Percentiles rank a stretch among this genome's conserved stretches.
These are phyloP conservation scores for Trichoderma afroharzianum DNA, from an alignment of 2,329 filamentous ascomycete species.

Conservation along the genomic window DNA sequence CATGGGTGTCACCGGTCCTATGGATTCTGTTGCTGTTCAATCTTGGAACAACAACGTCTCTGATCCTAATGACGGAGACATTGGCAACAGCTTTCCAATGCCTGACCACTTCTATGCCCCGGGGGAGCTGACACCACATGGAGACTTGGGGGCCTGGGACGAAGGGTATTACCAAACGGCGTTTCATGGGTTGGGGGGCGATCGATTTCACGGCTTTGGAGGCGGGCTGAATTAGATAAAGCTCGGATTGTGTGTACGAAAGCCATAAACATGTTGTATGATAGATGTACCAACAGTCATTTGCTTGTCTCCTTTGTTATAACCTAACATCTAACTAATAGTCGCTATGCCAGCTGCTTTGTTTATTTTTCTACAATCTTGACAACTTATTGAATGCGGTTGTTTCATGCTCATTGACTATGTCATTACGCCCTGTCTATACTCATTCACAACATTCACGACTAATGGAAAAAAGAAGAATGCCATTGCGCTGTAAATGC, in stretches of 20 bases:
- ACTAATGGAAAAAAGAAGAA: background rate
- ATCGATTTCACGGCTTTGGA: slow-evolving; percentile 24
- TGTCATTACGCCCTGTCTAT: background rate
- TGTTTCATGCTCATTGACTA: background rate
- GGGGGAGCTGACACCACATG: slow-evolving; percentile 25
- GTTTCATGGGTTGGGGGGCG: slow-evolving; percentile 21
- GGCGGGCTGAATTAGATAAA: background rate
- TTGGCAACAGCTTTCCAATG: slow-evolving; percentile 21
- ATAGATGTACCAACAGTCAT: slow-evolving; percentile 10
- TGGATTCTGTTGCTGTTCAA: slow-evolving; percentile 24
- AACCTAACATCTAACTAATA: background rate
- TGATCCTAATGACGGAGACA: slow-evolving; percentile 23
- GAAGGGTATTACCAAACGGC: slow-evolving; percentile 24
- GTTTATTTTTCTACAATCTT: background rate
- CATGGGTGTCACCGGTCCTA: slow-evolving; percentile 18
- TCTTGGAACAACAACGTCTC: slow-evolving; percentile 30
- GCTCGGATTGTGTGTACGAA: background rate
- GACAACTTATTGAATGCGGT: background rate
- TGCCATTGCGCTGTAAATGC: background rate
- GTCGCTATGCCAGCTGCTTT: background rate
- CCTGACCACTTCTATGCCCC: slow-evolving; percentile 23
- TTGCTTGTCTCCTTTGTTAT: background rate
- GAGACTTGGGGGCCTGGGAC: slow-evolving; percentile 23
- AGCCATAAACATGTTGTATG: background rate
- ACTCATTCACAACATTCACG: background rate